Conservation (phyloP, 768 basidiomycete species). For the Amanita inopinata region DNA sequence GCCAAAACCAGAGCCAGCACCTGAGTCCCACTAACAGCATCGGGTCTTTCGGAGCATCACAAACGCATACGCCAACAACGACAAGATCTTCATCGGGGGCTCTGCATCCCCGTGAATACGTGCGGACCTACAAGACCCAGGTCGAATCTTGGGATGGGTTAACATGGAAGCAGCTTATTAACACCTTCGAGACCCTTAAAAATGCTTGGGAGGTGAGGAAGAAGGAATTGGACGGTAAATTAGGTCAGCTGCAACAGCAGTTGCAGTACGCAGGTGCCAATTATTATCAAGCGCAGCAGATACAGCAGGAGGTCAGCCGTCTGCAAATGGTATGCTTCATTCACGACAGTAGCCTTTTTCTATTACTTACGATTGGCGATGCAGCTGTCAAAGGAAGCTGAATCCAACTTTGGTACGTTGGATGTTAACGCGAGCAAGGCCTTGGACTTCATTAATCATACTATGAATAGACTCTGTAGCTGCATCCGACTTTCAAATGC, state of each 20-base stretch:
- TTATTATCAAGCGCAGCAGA: conserved; percentile 31
- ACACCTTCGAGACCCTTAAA: conserved; percentile 55
- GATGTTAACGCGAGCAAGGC: neutral
- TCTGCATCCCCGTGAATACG: conserved; percentile 59
- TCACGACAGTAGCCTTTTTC: neutral
- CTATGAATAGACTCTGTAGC: conserved; percentile 43
- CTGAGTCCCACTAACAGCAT: conserved; percentile 13
- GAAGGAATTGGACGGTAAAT: conserved; percentile 39
- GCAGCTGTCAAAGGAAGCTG: conserved; percentile 50
- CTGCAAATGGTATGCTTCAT: conserved; percentile 43
- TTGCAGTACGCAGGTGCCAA: conserved; percentile 30
- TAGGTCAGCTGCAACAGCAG: conserved; percentile 37
- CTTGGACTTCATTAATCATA: neutral
- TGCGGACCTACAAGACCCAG: conserved; percentile 54
- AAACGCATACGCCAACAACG: conserved; percentile 13
- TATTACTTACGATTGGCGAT: conserved; percentile 3
- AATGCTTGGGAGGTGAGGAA: conserved; percentile 54
- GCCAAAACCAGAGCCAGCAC: conserved; percentile 13
- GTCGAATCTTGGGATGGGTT: conserved; percentile 64
- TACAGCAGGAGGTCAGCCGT: conserved; percentile 46
- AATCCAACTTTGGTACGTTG: conserved; percentile 37
- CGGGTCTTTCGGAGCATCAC: conserved; percentile 7
- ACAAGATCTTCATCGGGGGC: conserved; percentile 26
- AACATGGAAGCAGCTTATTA: conserved; percentile 63
- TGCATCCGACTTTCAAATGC: conserved; percentile 67